Base-by-base conservation (phyloP, 139 green algal genomes). In the Chlamydomonas incerta region DNA sequence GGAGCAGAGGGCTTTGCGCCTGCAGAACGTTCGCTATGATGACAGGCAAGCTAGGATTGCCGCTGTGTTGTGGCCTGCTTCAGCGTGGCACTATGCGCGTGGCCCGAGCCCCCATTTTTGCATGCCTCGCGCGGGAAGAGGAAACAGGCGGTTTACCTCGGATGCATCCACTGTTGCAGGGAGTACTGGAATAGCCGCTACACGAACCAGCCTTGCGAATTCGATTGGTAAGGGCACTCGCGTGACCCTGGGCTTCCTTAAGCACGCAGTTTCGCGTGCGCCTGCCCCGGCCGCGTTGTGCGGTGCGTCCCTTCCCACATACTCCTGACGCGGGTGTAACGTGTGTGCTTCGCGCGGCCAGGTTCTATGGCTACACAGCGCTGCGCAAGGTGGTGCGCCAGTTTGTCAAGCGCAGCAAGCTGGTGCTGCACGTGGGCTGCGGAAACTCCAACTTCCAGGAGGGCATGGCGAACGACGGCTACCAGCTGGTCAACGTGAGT, bases 381-480 rank as follows among this genome's bases (percentile, higher is more conserved):
- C 62, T 92, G 55, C 41, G 85, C 15, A 74, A 75, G 23, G 57
- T 92, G 9, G 75, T 92, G 3, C 81, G 81, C 47, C n/a, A 62
- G 5, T 82, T 76, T 24, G 23, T 92, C 0, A 72, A 87, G 6
- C 85, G 87, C 28, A 67, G 71, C n/a, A 90, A 84, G 60, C 50
- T 34, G 20, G 50, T 88, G 20, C 33, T 90, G 18, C 88, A 92
- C 10, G 63, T 90, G 18, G 89, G 89, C 26, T 92, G 89, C 72
- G 89, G 89, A 31, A 92, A 88, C 57, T 73, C 31, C 29, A 92
- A 92, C 73, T 83, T 92, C 35, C 82, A 89, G 71, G 86, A 90
- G 67, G 77, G 86, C 34, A 89, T 92, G 86, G 86, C 86, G 13
- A 66, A 70, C 26, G 72, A 82, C 33, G 86, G 86, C 23, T 92